Percentiles rank a stretch among this genome's conserved stretches.
These are phyloP conservation scores for Heimioporus sp. DNA, from an alignment of 768 basidiomycete species.

Conservation along the genomic window DNA sequence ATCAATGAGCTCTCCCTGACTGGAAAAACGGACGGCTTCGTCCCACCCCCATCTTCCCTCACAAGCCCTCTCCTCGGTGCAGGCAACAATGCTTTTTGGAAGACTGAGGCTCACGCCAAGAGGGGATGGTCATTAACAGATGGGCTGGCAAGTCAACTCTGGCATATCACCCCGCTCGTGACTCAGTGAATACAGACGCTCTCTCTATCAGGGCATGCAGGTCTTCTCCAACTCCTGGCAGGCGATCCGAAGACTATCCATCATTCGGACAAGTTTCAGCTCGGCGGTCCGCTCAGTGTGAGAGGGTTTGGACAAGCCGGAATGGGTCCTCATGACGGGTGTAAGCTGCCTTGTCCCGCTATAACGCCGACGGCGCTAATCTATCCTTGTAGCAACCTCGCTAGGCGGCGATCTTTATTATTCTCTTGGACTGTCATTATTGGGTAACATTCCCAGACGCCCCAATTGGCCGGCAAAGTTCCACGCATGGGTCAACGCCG, in stretches of 20 bases:
- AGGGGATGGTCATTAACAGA: slow-evolving; percentile 23
- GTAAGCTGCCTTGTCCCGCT: slow-evolving; percentile 39
- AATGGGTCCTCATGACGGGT: slow-evolving; percentile 73
- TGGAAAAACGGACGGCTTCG: slow-evolving; percentile 20
- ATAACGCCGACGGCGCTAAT: background rate
- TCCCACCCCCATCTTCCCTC: background rate
- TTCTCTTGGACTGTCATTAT: slow-evolving; percentile 71
- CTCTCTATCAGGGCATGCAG: slow-evolving; percentile 71
- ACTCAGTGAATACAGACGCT: slow-evolving; percentile 49
- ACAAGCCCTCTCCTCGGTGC: slow-evolving; percentile 14
- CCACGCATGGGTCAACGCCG: slow-evolving; percentile 81
- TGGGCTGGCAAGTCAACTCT: slow-evolving; percentile 20
- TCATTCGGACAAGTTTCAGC: slow-evolving; percentile 86
- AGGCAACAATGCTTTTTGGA: slow-evolving; percentile 28
- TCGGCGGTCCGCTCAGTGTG: slow-evolving; percentile 88
- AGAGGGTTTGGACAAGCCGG: slow-evolving; percentile 74
- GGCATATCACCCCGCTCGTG: background rate
- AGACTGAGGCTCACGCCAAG: slow-evolving; percentile 18
- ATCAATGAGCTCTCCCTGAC: slow-evolving; percentile 21
- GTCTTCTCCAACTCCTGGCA: slow-evolving; percentile 65
- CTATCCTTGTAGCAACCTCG: slow-evolving; percentile 61
- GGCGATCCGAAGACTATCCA: slow-evolving; percentile 39
- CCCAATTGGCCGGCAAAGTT: slow-evolving; percentile 84
- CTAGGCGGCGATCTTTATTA: slow-evolving; percentile 83
- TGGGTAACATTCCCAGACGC: slow-evolving; percentile 70